Conservation (phyloP, 257 asterid genomes). For the Prunella vulgaris region DNA sequence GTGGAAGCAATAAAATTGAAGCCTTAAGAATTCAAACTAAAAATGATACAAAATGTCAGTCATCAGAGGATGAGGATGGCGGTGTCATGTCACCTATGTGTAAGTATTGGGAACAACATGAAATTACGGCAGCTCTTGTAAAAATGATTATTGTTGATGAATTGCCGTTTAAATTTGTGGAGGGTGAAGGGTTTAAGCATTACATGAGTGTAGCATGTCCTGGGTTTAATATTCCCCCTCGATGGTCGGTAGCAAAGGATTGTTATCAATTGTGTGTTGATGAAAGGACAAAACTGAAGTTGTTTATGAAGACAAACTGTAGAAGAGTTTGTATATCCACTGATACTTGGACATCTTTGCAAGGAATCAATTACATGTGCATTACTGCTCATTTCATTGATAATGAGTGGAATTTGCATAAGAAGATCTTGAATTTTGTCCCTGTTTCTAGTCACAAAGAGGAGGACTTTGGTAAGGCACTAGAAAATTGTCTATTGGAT, state of each 20-base stretch:
- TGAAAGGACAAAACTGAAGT: neutral
- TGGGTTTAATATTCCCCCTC: neutral
- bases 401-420: neutral
- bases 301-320: neutral
- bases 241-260: neutral
- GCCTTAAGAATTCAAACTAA: neutral
- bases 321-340: neutral
- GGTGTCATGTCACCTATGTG: neutral
- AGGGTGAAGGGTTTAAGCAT: neutral
- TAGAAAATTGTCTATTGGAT: neutral
- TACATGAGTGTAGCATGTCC: neutral
- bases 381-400: neutral
- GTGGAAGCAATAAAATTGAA: neutral
- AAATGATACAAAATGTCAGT: neutral
- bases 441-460: neutral
- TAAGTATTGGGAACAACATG: neutral
- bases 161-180: conserved; percentile 1
- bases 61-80: neutral
- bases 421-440: neutral
- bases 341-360: neutral
- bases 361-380: neutral
- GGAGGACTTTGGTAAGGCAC: neutral
- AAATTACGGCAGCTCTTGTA: neutral
- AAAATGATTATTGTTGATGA: neutral
- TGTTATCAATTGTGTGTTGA: neutral